Evolutionary conservation across 2,329 filamentous ascomycete species (phyloP).

Genomic region (Phyllosticta citribraziliensis): DNA sequence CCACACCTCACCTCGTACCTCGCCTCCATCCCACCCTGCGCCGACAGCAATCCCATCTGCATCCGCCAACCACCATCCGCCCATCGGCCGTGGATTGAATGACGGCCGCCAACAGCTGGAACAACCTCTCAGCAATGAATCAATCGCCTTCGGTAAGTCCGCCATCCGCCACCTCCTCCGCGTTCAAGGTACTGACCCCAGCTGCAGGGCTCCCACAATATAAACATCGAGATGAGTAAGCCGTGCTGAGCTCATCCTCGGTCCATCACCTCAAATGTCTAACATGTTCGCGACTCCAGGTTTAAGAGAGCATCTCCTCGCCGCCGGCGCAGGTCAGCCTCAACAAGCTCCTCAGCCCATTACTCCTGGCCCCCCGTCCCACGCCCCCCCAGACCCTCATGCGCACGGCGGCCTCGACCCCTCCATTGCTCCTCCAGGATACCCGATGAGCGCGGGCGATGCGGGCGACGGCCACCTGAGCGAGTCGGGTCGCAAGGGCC

Average conservation of each 20-base stretch:
- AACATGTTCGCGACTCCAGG: conserved; percentile 30
- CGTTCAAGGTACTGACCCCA: neutral
- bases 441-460: conserved; percentile 38
- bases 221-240: conserved; percentile 11
- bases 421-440: conserved; percentile 43
- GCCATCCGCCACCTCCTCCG: neutral
- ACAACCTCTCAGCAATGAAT: conserved; percentile 7
- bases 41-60: neutral
- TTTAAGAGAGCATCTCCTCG: conserved; percentile 54
- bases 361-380: conserved; percentile 19
- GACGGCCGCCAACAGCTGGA: conserved; percentile 8
- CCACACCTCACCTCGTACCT: neutral
- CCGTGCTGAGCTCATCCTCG: conserved; percentile 7
- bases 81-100: conserved; percentile 6
- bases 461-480: conserved; percentile 34
- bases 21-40: neutral
- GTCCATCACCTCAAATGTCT: neutral
- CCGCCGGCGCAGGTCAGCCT: conserved; percentile 37
- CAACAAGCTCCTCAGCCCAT: conserved; percentile 26
- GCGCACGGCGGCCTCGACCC: conserved; percentile 49
- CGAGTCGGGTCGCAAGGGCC: conserved; percentile 56
- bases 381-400: conserved; percentile 31
- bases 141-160: conserved; percentile 9
- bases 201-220: conserved; percentile 3
- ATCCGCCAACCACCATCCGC: neutral